Evolutionary conservation across 352 stramenopile species (phyloP), one percentile per base, ranked within the genome.

Genomic region (Saprolegnia diclina): DNA sequence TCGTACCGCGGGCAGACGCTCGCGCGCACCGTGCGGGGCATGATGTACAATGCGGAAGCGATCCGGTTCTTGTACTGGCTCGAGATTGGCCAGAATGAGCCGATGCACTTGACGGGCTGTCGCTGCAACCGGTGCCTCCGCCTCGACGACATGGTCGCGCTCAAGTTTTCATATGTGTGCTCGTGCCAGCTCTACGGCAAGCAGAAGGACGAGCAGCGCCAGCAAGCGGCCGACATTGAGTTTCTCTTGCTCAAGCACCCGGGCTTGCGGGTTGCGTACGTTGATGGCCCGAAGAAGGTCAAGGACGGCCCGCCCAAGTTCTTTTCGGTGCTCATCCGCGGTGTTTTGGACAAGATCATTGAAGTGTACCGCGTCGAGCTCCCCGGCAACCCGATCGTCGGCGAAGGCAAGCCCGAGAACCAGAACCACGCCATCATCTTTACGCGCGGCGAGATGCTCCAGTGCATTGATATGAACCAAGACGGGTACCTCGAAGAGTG

Each of bases 391-490:
- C 65, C 65, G 54, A 70, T 71, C 42, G 14, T 70, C 21, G 64
- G 64, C 18, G 37, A 70, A 65, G 64, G 46, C 40, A 70, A 70
- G 54, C 37, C 56, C 3, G 54, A 70, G 21, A 71, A 71, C 48
- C 65, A 71, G n/a, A 71, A 71, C 57, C 65, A 71, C 57, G 65
- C 65, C 0, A 67, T 71, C 57, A 71, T 71, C 22, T 71, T 71
- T 37, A 69, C 65, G 19, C 53, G 56, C n/a, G 65, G 65, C 45
- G 65, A 71, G n/a, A 40, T 70, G 22, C 55, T 71, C 22, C 65
- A 71, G 45, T 50, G 32, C 7, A 71, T 71, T 29, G 65, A 71
- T 56, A 67, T 67, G 65, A 71, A 71, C 42, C 65, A 71, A 67
- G 65, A 71, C 21, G 26, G 56, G n/a, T 64, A 65, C 64, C 19